These are phyloP conservation scores for Pestalotiopsis sp. DNA, from an alignment of 2,329 filamentous ascomycete genomes.

Conservation along the genomic window DNA sequence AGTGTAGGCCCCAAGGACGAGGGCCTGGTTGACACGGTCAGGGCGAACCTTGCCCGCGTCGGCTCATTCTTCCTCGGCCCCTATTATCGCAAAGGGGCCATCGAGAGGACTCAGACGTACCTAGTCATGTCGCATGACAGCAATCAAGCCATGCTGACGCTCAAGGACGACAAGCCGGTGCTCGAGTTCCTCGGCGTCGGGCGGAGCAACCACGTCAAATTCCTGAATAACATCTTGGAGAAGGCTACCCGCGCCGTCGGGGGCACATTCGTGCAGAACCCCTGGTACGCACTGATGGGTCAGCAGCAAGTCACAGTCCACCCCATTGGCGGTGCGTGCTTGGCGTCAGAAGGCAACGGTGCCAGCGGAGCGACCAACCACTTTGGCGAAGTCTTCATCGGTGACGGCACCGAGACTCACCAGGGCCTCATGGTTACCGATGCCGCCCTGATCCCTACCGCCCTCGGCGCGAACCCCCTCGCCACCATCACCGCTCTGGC, in stretches of 20 bases:
- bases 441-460: constrained; percentile 61
- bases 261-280: constrained; percentile 62
- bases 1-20: constrained; percentile 42
- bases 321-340: constrained; percentile 66
- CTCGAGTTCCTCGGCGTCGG: constrained; percentile 64
- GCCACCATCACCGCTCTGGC: constrained; percentile 72
- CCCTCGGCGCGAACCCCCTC: constrained; percentile 68
- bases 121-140: constrained; percentile 70
- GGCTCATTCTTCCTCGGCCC: constrained; percentile 62
- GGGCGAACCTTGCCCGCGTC: constrained; percentile 48
- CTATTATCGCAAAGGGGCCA: constrained; percentile 56
- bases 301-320: constrained; percentile 67
- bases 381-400: constrained; percentile 60
- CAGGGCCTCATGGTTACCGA: constrained; percentile 64
- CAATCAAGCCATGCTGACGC: constrained; percentile 61
- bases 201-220: constrained; percentile 55
- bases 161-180: constrained; percentile 62
- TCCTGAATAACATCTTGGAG: constrained; percentile 54
- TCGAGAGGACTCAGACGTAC: constrained; percentile 65
- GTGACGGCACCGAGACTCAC: constrained; percentile 53
- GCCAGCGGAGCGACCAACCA: constrained; percentile 63
- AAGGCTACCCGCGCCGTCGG: constrained; percentile 60
- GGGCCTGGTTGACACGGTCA: constrained; percentile 43
- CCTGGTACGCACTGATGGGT: constrained; percentile 58
- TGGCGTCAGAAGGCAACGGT: constrained; percentile 62